phyloP scores from a whole-genome alignment of 768 basidiomycete species.

The Thelephora ganbajun region DNA sequence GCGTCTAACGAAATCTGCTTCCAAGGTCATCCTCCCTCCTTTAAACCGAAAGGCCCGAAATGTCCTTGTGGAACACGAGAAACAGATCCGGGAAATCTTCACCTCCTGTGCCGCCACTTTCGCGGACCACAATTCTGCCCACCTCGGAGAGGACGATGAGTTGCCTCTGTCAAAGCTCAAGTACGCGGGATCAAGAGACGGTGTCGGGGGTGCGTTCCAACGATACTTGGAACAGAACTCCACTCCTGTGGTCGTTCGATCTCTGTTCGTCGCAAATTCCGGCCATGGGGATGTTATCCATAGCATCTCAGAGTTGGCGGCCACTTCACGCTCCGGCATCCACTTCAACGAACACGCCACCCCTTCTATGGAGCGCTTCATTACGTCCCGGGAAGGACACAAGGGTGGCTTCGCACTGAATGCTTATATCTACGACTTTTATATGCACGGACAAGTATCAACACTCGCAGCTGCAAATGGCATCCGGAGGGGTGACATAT shows the following conservation, averaged over 20 bases:
- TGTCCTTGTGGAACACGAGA: conserved; percentile 31
- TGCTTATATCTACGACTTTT: conserved; percentile 59
- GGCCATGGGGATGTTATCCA: conserved; percentile 45
- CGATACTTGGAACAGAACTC: neutral
- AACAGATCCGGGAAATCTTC: conserved; percentile 39
- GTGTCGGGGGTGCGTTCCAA: neutral
- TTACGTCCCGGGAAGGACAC: conserved; percentile 9
- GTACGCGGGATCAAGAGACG: conserved; percentile 10
- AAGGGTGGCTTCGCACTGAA: conserved; percentile 29
- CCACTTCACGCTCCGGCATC: conserved; percentile 37
- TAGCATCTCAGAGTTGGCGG: conserved; percentile 35
- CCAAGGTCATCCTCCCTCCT: conserved; percentile 40
- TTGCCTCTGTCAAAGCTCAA: conserved; percentile 34
- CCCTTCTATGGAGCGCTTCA: conserved; percentile 34
- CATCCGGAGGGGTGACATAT: conserved; percentile 48
- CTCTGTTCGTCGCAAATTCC: conserved; percentile 53
- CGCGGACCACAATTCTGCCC: conserved; percentile 21
- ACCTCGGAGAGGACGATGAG: conserved; percentile 26
- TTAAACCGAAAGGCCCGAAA: conserved; percentile 25
- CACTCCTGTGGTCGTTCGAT: conserved; percentile 29
- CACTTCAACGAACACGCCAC: conserved; percentile 45
- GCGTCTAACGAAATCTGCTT: conserved; percentile 29
- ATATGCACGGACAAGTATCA: conserved; percentile 42
- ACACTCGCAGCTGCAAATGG: conserved; percentile 38
- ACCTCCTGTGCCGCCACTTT: conserved; percentile 39